Conservation (phyloP, 257 asterid species). For the Forsythia viridissima region DNA sequence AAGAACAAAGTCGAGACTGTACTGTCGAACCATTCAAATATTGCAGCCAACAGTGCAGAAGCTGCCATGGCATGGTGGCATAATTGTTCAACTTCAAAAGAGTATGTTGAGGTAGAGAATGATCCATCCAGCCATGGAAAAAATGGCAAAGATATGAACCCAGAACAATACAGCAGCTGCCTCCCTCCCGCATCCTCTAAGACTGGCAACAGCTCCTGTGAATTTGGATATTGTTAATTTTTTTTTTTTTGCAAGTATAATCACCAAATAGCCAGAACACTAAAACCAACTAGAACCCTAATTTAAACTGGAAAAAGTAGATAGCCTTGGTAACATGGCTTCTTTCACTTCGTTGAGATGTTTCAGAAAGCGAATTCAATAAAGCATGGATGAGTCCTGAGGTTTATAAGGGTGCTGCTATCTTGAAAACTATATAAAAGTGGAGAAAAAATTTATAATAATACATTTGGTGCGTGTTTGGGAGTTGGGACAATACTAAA, state of each 20-base stretch:
- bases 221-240: constrained; percentile 1
- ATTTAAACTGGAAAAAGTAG: neutral
- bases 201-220: constrained; percentile 93
- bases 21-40: neutral
- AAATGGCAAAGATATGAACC: constrained; percentile 92
- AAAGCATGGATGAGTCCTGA: no score
- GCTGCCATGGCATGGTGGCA: neutral
- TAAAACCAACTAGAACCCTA: neutral
- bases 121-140: constrained; percentile 99
- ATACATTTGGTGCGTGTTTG: no score
- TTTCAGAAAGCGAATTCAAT: no score
- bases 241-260: neutral
- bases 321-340: neutral
- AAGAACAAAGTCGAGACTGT: neutral
- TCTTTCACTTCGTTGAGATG: no score
- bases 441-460: no score
- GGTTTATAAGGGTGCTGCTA: neutral
- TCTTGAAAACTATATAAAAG: neutral
- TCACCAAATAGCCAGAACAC: neutral
- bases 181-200: constrained; percentile 97
- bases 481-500: no score
- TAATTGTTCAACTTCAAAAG: constrained; percentile 41
- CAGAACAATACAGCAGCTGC: constrained; percentile 94
- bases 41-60: neutral
- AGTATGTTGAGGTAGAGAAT: constrained; percentile 82